Conservation (phyloP, 106 monocot species). For the Posidonia australis region DNA sequence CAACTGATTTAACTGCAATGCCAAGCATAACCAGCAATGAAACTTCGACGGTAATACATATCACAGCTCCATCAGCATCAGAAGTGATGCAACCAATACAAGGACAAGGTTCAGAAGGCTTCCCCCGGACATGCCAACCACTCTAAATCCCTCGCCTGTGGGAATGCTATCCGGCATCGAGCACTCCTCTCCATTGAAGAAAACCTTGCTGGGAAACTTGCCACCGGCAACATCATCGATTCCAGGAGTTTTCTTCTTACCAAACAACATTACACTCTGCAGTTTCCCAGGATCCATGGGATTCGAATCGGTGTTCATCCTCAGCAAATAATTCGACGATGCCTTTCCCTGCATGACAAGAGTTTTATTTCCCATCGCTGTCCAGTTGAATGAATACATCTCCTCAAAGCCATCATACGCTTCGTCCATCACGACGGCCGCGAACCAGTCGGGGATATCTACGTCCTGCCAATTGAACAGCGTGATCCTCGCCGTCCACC, state of each 20-base stretch:
- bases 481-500: conserved; percentile 27
- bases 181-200: conserved; percentile 94
- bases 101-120: not conserved
- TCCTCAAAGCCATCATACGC: conserved; percentile 14
- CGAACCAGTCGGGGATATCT: conserved; percentile 11
- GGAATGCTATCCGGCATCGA: conserved; percentile 31
- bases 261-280: conserved; percentile 54
- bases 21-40: too few relatives aligned
- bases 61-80: not conserved
- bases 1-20: too few relatives aligned
- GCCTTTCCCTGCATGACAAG: conserved; percentile 44
- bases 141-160: not conserved
- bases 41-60: not conserved
- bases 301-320: conserved; percentile 16
- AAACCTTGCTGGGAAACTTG: conserved; percentile 64
- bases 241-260: conserved; percentile 46
- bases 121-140: not conserved
- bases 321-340: conserved; percentile 46
- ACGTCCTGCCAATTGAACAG: conserved; percentile 21
- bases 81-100: not conserved
- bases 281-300: conserved; percentile 53
- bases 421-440: conserved; percentile 2
- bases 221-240: conserved; percentile 35
- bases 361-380: conserved; percentile 37
- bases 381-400: conserved; percentile 58